Conservation (phyloP, 169 alveolate species). For the Plasmodium ovale region DNA sequence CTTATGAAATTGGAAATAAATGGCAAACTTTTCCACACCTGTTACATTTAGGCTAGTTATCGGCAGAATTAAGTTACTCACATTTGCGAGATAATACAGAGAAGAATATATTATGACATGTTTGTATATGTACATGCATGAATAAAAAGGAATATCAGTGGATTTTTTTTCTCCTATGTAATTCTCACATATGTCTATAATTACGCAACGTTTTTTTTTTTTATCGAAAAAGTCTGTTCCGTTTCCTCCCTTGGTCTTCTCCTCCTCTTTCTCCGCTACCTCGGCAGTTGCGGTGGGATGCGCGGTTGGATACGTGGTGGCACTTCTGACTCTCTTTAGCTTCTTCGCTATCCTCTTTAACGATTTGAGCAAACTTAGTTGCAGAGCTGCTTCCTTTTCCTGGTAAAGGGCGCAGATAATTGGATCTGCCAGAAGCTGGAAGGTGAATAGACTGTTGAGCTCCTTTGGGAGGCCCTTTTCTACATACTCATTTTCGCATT, state of each 20-base stretch:
- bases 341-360: slow-evolving; percentile 44
- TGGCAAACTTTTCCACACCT: neutral
- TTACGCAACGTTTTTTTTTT: neutral
- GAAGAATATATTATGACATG: slow-evolving; percentile 30
- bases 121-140: slow-evolving; percentile 53
- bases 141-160: slow-evolving; percentile 22
- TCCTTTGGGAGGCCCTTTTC: neutral
- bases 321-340: slow-evolving; percentile 17
- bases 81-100: slow-evolving; percentile 15
- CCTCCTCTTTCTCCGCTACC: neutral
- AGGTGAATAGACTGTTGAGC: neutral
- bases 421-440: slow-evolving; percentile 73
- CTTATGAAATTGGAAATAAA: slow-evolving; percentile 15
- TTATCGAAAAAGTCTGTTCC: slow-evolving; percentile 2
- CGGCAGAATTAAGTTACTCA: slow-evolving; percentile 15
- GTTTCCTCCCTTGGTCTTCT: neutral
- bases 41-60: slow-evolving; percentile 1
- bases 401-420: slow-evolving; percentile 48
- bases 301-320: neutral
- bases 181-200: slow-evolving; percentile 37
- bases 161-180: slow-evolving; percentile 28
- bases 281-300: neutral
- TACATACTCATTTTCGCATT: too few species aligned
- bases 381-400: slow-evolving; percentile 54
- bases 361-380: slow-evolving; percentile 29